A percentile compares a stretch with the other conserved stretches of the same genome.
phyloP scores from a whole-genome alignment of 345 rosid genomes.

The Arabis hirsuta region DNA sequence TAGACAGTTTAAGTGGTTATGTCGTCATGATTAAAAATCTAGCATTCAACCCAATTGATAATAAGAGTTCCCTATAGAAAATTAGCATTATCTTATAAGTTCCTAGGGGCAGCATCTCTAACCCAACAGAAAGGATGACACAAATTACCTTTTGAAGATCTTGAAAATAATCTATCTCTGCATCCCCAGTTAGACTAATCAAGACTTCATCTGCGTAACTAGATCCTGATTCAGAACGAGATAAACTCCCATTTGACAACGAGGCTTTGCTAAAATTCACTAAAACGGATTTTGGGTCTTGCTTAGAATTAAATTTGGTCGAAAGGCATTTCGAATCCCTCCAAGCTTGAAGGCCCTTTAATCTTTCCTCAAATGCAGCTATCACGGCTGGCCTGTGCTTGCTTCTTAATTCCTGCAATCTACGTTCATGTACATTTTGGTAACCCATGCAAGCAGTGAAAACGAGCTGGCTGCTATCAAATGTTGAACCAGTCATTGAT shows the following conservation, averaged over 20 bases:
- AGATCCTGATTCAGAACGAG: constrained; percentile 75
- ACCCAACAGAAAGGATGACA: constrained; percentile 25
- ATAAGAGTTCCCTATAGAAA: not conserved
- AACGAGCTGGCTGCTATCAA: constrained; percentile 99
- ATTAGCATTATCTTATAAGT: not conserved
- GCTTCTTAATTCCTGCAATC: constrained; percentile 74
- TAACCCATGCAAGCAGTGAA: constrained; percentile 98
- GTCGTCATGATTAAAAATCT: not conserved
- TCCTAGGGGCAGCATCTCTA: constrained; percentile 13
- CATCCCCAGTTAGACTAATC: constrained; percentile 64
- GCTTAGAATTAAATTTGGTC: constrained; percentile 74
- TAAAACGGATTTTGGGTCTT: constrained; percentile 70
- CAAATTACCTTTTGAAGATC: constrained; percentile 88
- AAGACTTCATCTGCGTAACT: constrained; percentile 70
- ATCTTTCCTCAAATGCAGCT: constrained; percentile 79
- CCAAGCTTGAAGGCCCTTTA: constrained; percentile 89
- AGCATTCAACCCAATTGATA: not conserved
- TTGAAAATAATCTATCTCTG: constrained; percentile 64
- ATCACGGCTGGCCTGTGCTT: constrained; percentile 86
- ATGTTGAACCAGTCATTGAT: constrained; percentile 94
- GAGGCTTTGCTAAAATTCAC: constrained; percentile 54
- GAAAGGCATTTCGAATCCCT: constrained; percentile 78
- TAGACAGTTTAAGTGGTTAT: constrained; percentile 3
- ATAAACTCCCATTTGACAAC: constrained; percentile 60
- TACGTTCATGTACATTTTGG: constrained; percentile 74